Evolutionary conservation across 2,329 filamentous ascomycete genomes (phyloP).

Genomic region (Sclerotinia borealis): DNA sequence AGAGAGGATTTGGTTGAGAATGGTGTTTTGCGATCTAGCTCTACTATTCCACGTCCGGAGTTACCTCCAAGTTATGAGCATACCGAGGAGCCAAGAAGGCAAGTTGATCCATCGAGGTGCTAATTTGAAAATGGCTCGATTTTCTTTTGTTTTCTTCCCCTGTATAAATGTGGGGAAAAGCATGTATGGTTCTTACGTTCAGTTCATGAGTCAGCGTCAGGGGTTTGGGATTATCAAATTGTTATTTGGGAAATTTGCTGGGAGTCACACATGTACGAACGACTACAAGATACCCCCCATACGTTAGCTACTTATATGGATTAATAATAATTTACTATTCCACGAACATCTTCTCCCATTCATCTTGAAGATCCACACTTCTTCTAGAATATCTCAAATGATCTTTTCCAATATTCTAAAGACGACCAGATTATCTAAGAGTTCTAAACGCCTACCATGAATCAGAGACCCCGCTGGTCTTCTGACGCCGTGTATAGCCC

Average conservation of each 20-base stretch:
- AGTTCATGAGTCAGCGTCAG: too few relatives aligned
- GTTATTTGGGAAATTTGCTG: not conserved
- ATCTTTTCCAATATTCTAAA: not conserved
- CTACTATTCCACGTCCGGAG: slow-evolving; percentile 12
- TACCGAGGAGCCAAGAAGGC: slow-evolving; percentile 13
- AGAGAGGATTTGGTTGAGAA: slow-evolving; percentile 23
- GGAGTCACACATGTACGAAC: slow-evolving; percentile 1
- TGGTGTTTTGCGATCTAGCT: slow-evolving; percentile 20
- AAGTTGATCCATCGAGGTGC: slow-evolving; percentile 17
- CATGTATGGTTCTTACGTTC: not conserved
- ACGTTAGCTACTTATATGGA: not conserved
- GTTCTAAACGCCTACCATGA: not conserved
- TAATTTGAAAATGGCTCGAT: not conserved
- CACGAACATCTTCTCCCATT: not conserved
- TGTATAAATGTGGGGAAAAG: not conserved
- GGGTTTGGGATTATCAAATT: not conserved
- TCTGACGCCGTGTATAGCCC: slow-evolving; percentile 1
- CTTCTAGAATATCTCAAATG: not conserved
- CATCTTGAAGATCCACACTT: not conserved
- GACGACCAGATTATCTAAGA: not conserved
- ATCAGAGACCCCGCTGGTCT: slow-evolving; percentile 4
- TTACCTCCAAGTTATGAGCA: slow-evolving; percentile 30
- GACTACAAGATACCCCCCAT: slow-evolving; percentile 2
- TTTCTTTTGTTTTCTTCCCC: not conserved
- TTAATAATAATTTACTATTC: not conserved